Evolutionary conservation across 139 green algal genomes (phyloP), one percentile per base, ranked within the genome.

Genomic region (Mychonastes homosphaera): DNA sequence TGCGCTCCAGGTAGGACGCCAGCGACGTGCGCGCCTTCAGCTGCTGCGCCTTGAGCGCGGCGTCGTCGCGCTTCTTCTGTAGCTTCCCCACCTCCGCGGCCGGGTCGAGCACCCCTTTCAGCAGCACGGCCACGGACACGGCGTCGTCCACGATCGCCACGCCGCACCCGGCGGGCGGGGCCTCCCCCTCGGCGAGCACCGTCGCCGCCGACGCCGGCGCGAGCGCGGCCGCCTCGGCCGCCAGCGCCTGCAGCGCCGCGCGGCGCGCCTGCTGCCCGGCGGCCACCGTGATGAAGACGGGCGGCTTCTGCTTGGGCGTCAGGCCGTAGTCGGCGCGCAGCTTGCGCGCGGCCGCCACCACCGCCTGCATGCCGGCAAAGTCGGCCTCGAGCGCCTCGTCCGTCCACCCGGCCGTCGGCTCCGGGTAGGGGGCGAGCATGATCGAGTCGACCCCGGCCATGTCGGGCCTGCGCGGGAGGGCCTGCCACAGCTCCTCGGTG

Each of bases 401-500:
- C 36, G 71, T 59, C 67, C 75, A 86, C 13, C 19, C 67, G 10
- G 64, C 28, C 24, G 71, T 13, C 2, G 67, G 48, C 2, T 23
- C 10, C n/a, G 85, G 87, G 72, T 92, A 95, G 48, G 76, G 52
- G 7, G 82, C 70, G 9, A 91, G 46, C 86, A 96, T 96, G 66
- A 96, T 91, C 26, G 38, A 56, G 39, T 56, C 48, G 6, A 53
- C 60, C 55, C 23, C 67, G 33, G 32, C 94, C 61, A 61, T 50
- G 24, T 67, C 23, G 5, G 21, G 36, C 28, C 40, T 43, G 50
- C 57, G 57, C 3, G 61, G 61, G 39, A 67, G 66, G 8, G 78
- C 74, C 58, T 98, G 80, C 91, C 91, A 97, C 29, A 97, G 76
- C 71, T 95, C 84, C 81, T 98, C 92, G 13, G 91, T 97, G 34